Conservation (phyloP, 306 rosid species). For the Benincasa hispida region DNA sequence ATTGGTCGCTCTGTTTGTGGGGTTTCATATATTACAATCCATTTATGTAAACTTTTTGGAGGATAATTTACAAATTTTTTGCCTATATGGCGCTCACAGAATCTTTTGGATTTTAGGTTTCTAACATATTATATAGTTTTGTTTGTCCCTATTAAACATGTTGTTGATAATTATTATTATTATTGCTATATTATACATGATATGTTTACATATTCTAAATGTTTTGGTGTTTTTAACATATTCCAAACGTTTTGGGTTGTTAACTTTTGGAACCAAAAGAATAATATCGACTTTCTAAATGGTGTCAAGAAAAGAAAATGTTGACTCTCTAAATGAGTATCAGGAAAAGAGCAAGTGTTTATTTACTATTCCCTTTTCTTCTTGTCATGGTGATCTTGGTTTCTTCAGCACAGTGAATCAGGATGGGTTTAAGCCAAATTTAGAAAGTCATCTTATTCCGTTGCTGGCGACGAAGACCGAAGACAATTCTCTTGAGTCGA, state of each 20-base stretch:
- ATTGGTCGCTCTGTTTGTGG: too few relatives aligned
- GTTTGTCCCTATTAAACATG: neutral
- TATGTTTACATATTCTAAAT: neutral
- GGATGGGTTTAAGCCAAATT: slow-evolving; percentile 93
- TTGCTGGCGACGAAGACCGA: slow-evolving; percentile 59
- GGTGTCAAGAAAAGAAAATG: too few relatives aligned
- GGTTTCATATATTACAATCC: neutral
- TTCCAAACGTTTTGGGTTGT: neutral
- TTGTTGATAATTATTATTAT: neutral
- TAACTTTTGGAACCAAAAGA: neutral
- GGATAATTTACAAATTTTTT: neutral
- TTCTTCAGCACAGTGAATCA: slow-evolving; percentile 81
- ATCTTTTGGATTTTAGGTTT: neutral
- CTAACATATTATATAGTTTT: neutral
- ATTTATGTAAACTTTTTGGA: neutral
- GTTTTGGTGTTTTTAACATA: neutral
- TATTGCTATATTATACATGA: neutral
- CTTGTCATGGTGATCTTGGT: slow-evolving; percentile 5
- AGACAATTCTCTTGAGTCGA: slow-evolving; percentile 44
- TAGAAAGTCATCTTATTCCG: slow-evolving; percentile 84
- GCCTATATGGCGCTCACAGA: neutral
- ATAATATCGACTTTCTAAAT: neutral
- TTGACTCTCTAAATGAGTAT: neutral
- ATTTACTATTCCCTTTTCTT: neutral
- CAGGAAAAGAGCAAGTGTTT: neutral